Evolutionary conservation across 1,139 yeast species (phyloP).

Genomic region (Magnusiomyces magnusii): DNA sequence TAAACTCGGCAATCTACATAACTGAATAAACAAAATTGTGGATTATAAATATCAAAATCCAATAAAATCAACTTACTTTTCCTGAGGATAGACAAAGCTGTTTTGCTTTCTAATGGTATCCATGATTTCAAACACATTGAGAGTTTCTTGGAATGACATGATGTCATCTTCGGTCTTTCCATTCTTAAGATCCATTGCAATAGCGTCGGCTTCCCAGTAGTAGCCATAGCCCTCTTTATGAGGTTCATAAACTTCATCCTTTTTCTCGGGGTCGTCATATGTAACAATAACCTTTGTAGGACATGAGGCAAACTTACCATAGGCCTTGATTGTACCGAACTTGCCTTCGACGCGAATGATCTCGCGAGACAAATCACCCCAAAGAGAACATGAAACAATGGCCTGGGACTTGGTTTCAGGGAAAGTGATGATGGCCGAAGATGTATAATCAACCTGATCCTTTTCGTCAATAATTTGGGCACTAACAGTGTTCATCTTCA

Average conservation of each 20-base stretch:
- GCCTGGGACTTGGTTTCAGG: constrained; percentile 28
- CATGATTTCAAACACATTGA: constrained; percentile 40
- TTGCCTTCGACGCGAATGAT: constrained; percentile 29
- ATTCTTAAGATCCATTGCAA: constrained; percentile 26
- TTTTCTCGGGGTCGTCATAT: constrained; percentile 12
- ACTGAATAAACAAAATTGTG: too few species aligned
- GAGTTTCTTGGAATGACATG: constrained; percentile 42
- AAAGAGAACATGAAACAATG: constrained; percentile 28
- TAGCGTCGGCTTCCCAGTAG: constrained; percentile 47
- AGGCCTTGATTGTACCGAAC: constrained; percentile 30
- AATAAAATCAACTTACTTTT: constrained; percentile 13
- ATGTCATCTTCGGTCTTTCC: constrained; percentile 36
- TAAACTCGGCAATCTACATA: too few species aligned
- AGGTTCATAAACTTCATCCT: constrained; percentile 20
- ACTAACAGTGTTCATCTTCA: constrained; percentile 19
- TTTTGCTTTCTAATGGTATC: constrained; percentile 40
- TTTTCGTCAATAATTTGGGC: constrained; percentile 19
- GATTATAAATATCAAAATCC: too few species aligned
- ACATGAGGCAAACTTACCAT: constrained; percentile 24
- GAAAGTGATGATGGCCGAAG: constrained; percentile 27
- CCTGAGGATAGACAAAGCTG: constrained; percentile 40
- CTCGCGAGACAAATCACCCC: constrained; percentile 22
- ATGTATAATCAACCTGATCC: constrained; percentile 30
- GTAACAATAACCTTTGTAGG: constrained; percentile 27
- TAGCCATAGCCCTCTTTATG: constrained; percentile 37